Base-by-base conservation (phyloP, 2,329 filamentous ascomycete species). In the Pestalotiopsis sp. region DNA sequence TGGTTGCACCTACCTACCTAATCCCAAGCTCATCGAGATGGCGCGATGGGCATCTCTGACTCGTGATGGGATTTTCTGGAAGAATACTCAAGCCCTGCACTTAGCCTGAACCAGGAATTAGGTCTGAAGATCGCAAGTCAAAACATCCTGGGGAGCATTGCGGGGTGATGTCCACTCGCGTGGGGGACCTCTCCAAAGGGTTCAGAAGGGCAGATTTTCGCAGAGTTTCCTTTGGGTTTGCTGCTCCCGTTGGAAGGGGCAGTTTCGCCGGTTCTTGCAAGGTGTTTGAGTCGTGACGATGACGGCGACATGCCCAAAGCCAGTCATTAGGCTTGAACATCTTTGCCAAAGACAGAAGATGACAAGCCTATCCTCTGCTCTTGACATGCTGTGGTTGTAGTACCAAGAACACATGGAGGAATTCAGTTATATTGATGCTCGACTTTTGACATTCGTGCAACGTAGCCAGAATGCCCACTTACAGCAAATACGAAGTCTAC, bases 81-180 rank as follows among this genome's bases (percentile, higher is more conserved):
- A 38, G 13, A 12, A 38, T 39, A 17, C 36, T 62, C 36, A 41
- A 23, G 27, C 31, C 27, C 9, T 62, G 31, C n/a, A 23, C 59
- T 62, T 62, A 23, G 38, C 62, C 41, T 31, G 38, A 64, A 52
- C 31, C 62, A 36, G 49, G 39, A 66, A 49, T 60, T 68, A 25
- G 67, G 31, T 64, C 64, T 69, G 68, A 70, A 64, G 72, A 74
- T 75, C 73, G 71, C 70, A 70, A 71, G 67, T 70, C 68, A 69
- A 64, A 39, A 56, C 68, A 74, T 72, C 73, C 73, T 66, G 73
- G 73, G 73, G 72, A 69, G 66, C 70, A 72, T 73, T 72, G 72
- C 70, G 73, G 72, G 72, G 71, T n/a, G 67, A 66, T 58, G 64
- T 56, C 64, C 52, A 58, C 64, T 56, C 13, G 45, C 45, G 52